Evolutionary conservation across 805 yeast species (phyloP), one percentile per base, ranked within the genome.

Genomic region (Lachancea nothofagi): DNA sequence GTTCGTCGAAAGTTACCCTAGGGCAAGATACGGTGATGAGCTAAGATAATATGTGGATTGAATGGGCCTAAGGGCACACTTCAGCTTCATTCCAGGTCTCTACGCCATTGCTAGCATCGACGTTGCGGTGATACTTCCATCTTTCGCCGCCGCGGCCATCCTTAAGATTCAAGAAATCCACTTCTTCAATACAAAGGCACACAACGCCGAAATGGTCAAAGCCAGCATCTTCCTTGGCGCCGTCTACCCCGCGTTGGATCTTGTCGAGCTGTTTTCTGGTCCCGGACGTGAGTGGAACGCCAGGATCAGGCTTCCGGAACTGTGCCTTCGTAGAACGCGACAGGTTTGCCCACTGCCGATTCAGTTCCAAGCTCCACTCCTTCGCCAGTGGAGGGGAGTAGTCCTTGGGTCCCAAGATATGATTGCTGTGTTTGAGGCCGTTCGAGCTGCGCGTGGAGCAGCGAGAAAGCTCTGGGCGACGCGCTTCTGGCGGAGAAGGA

Each of bases 201-300:
- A 83, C 75, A 18, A 84, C 75, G 1, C 78, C 77, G 55, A 82
- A 85, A 57, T 83, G 78, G 53, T 77, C 79, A 40, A 72, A 62
- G 1, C 81, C 78, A 20, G 75, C 76, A 22, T 75, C 78, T 36
- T 76, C 79, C 53, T 75, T 72, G 31, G 75, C 71, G 6, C 95
- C 95, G 61, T 86, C 95, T 13, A 86, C 95, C 9, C 95, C 90
- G 49, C 95, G 71, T 34, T 74, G 69, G 33, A 86, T 80, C 38
- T 83, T 75, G 59, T 86, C 95, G 31, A 86, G 61, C 41, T 69
- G 57, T 48, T 75, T 75, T 26, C 69, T 67, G 41, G 75, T 75
- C 29, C 76, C 79, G 6, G 67, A 67, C 8, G 75, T 73, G 54
- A 86, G 54, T 17, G 65, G 62, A 1, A 77, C 64, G n/a, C 81